These are phyloP conservation scores for Chrysophaeum taylorii DNA, from an alignment of 352 stramenopile species.

Conservation along the genomic window DNA sequence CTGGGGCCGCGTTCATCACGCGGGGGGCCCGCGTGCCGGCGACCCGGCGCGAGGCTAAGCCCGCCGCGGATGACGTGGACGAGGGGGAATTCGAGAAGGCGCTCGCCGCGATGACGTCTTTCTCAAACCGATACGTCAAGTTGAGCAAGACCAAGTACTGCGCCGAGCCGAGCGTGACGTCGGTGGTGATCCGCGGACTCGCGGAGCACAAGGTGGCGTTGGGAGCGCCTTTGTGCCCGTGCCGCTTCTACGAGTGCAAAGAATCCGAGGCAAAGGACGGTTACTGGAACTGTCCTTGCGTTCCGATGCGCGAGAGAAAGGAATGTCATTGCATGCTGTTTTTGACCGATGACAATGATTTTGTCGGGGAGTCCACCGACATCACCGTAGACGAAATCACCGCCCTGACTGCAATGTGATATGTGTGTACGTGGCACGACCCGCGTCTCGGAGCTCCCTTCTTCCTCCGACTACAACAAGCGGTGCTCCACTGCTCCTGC, in stretches of 20 bases:
- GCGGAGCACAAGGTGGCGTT: conserved; percentile 54
- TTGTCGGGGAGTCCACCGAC: conserved; percentile 39
- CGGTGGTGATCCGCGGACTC: conserved; percentile 53
- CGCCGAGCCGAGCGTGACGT: conserved; percentile 40
- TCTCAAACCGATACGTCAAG: conserved; percentile 53
- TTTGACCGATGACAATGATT: conserved; percentile 54
- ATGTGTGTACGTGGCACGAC: too few species aligned
- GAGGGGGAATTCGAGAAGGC: conserved; percentile 48
- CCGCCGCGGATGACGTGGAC: background rate
- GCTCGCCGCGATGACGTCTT: conserved; percentile 49
- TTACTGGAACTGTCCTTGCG: conserved; percentile 59
- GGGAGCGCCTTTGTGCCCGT: conserved; percentile 51
- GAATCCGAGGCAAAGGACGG: conserved; percentile 52
- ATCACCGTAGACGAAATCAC: conserved; percentile 18
- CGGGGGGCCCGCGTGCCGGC: background rate
- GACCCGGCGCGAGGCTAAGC: background rate
- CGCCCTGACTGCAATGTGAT: too few species aligned
- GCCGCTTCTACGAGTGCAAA: conserved; percentile 59
- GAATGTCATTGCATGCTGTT: conserved; percentile 63
- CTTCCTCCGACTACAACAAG: too few species aligned
- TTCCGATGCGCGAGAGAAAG: conserved; percentile 55
- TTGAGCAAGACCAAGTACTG: conserved; percentile 51
- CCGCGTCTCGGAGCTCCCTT: too few species aligned
- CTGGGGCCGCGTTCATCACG: too few species aligned
- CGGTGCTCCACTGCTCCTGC: too few species aligned